phyloP scores from a whole-genome alignment of 2,329 filamentous ascomycete species.

The Colletotrichum karsti region DNA sequence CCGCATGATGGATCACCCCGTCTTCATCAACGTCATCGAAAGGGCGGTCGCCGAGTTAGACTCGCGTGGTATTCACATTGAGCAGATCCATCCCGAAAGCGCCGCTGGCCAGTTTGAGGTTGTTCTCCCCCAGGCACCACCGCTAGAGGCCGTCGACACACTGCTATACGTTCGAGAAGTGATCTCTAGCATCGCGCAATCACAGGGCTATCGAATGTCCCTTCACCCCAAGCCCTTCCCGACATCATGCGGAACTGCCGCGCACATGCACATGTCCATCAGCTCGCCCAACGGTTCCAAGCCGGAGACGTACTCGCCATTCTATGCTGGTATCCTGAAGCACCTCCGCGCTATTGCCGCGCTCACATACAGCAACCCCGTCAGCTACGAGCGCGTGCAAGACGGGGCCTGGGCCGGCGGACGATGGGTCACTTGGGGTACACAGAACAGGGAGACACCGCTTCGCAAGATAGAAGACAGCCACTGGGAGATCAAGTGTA shows the following conservation, averaged over 20 bases:
- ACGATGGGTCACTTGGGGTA: slow-evolving; percentile 82
- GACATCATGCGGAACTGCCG: slow-evolving; percentile 67
- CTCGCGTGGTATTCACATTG: slow-evolving; percentile 69
- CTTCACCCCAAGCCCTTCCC: slow-evolving; percentile 77
- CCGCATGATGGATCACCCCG: slow-evolving; percentile 67
- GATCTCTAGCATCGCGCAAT: slow-evolving; percentile 70
- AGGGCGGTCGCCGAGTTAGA: slow-evolving; percentile 71
- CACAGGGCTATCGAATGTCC: slow-evolving; percentile 72
- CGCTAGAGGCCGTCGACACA: slow-evolving; percentile 75
- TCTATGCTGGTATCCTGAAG: slow-evolving; percentile 76
- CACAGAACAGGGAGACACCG: slow-evolving; percentile 80
- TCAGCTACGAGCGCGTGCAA: slow-evolving; percentile 73
- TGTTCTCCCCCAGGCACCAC: slow-evolving; percentile 69
- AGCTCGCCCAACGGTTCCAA: slow-evolving; percentile 51
- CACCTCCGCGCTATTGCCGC: slow-evolving; percentile 74
- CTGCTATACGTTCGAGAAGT: slow-evolving; percentile 77
- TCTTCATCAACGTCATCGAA: slow-evolving; percentile 65
- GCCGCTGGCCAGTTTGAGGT: slow-evolving; percentile 82
- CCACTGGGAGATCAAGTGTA: slow-evolving; percentile 80
- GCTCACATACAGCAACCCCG: slow-evolving; percentile 71
- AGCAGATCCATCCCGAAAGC: slow-evolving; percentile 80
- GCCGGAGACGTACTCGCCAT: slow-evolving; percentile 63
- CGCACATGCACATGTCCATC: slow-evolving; percentile 77
- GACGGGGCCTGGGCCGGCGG: slow-evolving; percentile 83
- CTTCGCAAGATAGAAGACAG: slow-evolving; percentile 71